These are phyloP conservation scores for Dicorynia guianensis DNA, from an alignment of 306 rosid species.

Conservation along the genomic window DNA sequence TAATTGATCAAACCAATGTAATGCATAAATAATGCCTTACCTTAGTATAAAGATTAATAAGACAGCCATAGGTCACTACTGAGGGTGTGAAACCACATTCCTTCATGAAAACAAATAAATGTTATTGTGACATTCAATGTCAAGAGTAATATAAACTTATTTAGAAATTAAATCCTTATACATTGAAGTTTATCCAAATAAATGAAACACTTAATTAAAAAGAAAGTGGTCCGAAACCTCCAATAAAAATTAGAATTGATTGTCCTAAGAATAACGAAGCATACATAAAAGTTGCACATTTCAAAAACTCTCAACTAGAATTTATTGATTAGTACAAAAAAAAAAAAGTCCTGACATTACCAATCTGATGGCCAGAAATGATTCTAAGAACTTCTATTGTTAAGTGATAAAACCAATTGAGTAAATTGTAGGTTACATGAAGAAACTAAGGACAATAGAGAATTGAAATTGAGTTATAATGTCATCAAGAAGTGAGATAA, in stretches of 20 bases:
- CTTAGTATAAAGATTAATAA: slow-evolving; percentile 88
- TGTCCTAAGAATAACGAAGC: slow-evolving; percentile 20
- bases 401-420: too few relatives aligned
- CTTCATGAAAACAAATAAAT: slow-evolving; percentile 47
- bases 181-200: background rate
- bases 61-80: slow-evolving; percentile 89
- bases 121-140: slow-evolving; percentile 33
- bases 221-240: slow-evolving; percentile 2
- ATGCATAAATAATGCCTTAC: slow-evolving; percentile 48
- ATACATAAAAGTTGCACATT: slow-evolving; percentile 19
- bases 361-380: background rate
- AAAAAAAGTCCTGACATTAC: background rate
- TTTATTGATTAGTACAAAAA: too few relatives aligned
- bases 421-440: too few relatives aligned
- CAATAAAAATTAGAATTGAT: slow-evolving; percentile 1
- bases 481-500: too few relatives aligned
- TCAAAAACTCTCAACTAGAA: background rate
- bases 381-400: too few relatives aligned
- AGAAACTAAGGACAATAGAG: too few relatives aligned
- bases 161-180: slow-evolving; percentile 23
- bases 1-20: slow-evolving; percentile 21
- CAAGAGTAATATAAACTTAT: slow-evolving; percentile 5
- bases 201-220: slow-evolving; percentile 32
- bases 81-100: slow-evolving; percentile 98
- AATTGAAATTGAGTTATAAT: too few relatives aligned